Evolutionary conservation across 495 filamentous ascomycete genomes (phyloP).

Genomic region (Clohesyomyces aquaticus): DNA sequence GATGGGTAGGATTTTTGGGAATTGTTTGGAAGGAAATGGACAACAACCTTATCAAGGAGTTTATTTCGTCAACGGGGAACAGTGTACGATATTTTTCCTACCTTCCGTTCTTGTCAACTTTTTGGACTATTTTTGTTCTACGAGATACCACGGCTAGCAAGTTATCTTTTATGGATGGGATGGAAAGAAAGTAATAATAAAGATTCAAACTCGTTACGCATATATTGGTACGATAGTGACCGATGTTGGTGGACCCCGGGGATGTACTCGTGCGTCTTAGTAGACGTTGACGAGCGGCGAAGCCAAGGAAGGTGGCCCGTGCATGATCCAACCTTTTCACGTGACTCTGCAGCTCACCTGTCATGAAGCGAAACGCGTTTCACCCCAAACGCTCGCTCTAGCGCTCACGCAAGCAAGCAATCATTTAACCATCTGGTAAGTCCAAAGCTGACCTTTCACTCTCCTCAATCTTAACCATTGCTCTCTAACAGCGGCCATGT

Average conservation of each 20-base stretch:
- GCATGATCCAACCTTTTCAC: neutral
- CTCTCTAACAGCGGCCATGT: conserved; percentile 16
- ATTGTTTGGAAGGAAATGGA: neutral
- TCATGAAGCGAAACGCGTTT: neutral
- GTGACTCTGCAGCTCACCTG: neutral
- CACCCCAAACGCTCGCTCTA: neutral
- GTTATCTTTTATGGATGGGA: neutral
- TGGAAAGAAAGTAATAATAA: too few species aligned
- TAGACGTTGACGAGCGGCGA: too few species aligned
- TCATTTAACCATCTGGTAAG: neutral
- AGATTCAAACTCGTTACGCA: too few species aligned
- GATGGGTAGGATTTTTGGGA: neutral
- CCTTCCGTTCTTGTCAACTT: neutral
- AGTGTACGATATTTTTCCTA: too few species aligned
- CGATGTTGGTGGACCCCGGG: too few species aligned
- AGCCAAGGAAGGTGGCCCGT: too few species aligned
- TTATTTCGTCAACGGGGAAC: too few species aligned
- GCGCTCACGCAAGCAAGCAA: neutral
- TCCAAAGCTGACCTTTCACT: conserved; percentile 1
- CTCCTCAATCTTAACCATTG: neutral
- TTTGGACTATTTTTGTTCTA: neutral
- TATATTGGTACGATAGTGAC: too few species aligned
- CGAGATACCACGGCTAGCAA: neutral
- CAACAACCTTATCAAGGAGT: neutral
- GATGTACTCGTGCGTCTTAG: too few species aligned